A percentile compares a stretch with the other conserved stretches of the same genome.
Evolutionary conservation across 305 asterid species (phyloP).

Genomic region (Salvia sclarea): DNA sequence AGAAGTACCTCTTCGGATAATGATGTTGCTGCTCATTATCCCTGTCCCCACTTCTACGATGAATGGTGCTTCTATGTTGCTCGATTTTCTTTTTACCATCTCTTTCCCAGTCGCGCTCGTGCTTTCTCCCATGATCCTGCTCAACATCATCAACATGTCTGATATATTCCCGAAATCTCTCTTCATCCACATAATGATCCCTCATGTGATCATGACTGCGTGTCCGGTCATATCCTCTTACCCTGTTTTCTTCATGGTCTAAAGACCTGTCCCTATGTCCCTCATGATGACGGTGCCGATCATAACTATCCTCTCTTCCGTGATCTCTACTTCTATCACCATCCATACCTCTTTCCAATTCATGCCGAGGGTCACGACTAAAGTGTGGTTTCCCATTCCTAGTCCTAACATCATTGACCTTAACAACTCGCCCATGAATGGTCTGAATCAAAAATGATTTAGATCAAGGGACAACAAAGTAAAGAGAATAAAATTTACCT

Average conservation of each 20-base stretch:
- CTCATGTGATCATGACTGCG: slow-evolving; percentile 49
- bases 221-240: slow-evolving; percentile 45
- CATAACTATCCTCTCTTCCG: slow-evolving; percentile 50
- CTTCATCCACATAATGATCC: slow-evolving; percentile 54
- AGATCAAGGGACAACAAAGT: too few relatives aligned
- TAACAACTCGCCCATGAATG: slow-evolving; percentile 64
- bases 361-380: slow-evolving; percentile 54
- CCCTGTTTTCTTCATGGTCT: slow-evolving; percentile 51
- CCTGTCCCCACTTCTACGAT: slow-evolving; percentile 45
- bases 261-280: slow-evolving; percentile 53
- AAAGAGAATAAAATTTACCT: not conserved
- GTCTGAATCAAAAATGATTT: slow-evolving; percentile 59
- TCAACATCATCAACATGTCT: slow-evolving; percentile 46
- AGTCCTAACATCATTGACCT: slow-evolving; percentile 71
- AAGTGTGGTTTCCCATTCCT: slow-evolving; percentile 61
- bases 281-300: slow-evolving; percentile 47
- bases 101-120: slow-evolving; percentile 49
- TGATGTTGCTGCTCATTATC: slow-evolving; percentile 42
- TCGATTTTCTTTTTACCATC: slow-evolving; percentile 41
- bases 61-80: slow-evolving; percentile 45
- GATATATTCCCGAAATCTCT: slow-evolving; percentile 43
- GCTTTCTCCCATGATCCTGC: slow-evolving; percentile 55
- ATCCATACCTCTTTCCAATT: slow-evolving; percentile 51
- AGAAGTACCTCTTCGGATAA: slow-evolving; percentile 44
- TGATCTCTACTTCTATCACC: slow-evolving; percentile 53